These are phyloP conservation scores for Globisporangium cederbergense DNA, from an alignment of 352 stramenopile genomes.

Conservation along the genomic window DNA sequence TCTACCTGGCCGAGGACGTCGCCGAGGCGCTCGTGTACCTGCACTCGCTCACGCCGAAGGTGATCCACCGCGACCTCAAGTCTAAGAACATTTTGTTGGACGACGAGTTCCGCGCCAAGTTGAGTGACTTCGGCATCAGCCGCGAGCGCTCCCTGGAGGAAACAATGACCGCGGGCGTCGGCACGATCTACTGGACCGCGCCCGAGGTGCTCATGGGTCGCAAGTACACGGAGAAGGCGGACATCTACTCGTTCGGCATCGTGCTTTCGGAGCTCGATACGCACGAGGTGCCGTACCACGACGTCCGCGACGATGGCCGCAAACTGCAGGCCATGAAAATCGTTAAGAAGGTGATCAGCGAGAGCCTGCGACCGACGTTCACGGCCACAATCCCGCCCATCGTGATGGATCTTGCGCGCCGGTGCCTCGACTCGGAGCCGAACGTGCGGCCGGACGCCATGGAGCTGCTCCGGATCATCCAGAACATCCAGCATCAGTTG, in stretches of 20 bases:
- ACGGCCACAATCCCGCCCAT: conserved; percentile 40
- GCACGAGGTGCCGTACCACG: conserved; percentile 73
- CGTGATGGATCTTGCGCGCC: conserved; percentile 55
- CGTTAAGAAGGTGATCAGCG: conserved; percentile 76
- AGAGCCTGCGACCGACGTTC: conserved; percentile 68
- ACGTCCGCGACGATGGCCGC: conserved; percentile 69
- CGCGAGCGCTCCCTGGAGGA: conserved; percentile 72
- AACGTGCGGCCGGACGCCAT: conserved; percentile 58
- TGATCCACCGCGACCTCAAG: conserved; percentile 82
- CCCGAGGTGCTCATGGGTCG: conserved; percentile 78
- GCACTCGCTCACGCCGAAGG: conserved; percentile 64
- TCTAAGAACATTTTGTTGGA: conserved; percentile 78
- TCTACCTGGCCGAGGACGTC: conserved; percentile 70
- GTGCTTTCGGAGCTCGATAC: conserved; percentile 81
- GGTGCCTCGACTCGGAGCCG: conserved; percentile 69
- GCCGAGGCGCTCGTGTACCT: conserved; percentile 70
- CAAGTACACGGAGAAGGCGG: conserved; percentile 83
- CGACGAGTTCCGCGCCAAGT: conserved; percentile 54
- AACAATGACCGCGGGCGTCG: conserved; percentile 79
- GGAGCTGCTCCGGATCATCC: conserved; percentile 69
- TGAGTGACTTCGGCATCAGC: conserved; percentile 80
- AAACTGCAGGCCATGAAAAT: conserved; percentile 85
- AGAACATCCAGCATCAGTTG: conserved; percentile 51
- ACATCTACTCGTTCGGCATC: conserved; percentile 85
- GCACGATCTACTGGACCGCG: conserved; percentile 84